Percentiles rank a stretch among this genome's conserved stretches.
Evolutionary conservation across 306 rosid genomes (phyloP).

Genomic region (Mimosa pudica): DNA sequence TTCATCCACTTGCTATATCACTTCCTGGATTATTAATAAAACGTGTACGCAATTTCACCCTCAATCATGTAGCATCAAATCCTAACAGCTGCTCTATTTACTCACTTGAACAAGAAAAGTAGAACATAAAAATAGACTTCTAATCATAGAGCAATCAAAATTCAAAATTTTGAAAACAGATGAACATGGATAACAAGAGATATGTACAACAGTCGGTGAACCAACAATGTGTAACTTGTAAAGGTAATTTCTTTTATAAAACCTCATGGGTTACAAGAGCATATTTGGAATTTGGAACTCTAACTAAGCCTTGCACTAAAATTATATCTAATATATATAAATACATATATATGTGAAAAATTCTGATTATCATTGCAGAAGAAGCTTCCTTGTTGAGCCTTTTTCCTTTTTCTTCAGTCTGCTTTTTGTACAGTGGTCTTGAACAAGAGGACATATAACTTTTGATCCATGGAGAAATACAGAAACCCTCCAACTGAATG

Average conservation of each 20-base stretch:
- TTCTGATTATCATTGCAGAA: slow-evolving; percentile 29
- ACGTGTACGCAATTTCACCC: slow-evolving; percentile 2
- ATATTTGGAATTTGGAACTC: slow-evolving; percentile 13
- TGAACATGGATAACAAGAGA: slow-evolving; percentile 2
- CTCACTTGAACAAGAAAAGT: neutral
- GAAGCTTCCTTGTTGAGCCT: neutral
- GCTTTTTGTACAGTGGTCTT: slow-evolving; percentile 94
- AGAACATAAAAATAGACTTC: neutral
- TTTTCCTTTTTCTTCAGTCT: slow-evolving; percentile 44
- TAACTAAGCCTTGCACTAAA: slow-evolving; percentile 27
- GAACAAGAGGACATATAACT: slow-evolving; percentile 81
- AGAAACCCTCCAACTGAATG: slow-evolving; percentile 93
- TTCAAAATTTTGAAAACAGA: slow-evolving; percentile 17
- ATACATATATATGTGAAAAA: slow-evolving; percentile 2
- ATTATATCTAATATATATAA: slow-evolving; percentile 27
- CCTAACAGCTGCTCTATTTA: neutral
- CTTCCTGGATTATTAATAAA: neutral
- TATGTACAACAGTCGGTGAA: neutral
- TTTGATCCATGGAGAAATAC: slow-evolving; percentile 93
- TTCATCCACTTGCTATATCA: neutral
- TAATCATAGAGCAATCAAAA: slow-evolving; percentile 13
- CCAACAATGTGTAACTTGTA: neutral
- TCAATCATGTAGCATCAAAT: neutral
- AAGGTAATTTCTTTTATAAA: slow-evolving; percentile 26
- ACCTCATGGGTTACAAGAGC: slow-evolving; percentile 35